Evolutionary conservation across 148 eudicot species (phyloP).

Genomic region (Hydrangea macrophylla): DNA sequence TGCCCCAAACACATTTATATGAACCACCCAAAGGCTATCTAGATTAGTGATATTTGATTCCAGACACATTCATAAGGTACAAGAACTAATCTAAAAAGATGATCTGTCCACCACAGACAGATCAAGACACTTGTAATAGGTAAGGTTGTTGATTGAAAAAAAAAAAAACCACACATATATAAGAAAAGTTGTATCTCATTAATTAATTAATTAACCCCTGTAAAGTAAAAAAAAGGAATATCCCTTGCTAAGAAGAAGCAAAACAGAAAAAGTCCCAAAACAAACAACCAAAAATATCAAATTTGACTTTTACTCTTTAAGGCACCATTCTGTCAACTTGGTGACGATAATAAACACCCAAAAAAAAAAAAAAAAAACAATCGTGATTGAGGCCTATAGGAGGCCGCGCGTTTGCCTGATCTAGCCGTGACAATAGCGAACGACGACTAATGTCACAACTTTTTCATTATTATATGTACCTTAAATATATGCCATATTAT

Average conservation of each 20-base stretch:
- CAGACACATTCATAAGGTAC: no score
- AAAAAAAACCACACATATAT: no score
- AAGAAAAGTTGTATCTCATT: no score
- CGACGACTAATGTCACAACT: conserved; percentile 16
- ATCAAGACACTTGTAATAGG: no score
- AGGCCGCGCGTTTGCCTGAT: conserved; percentile 1
- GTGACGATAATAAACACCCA: conserved; percentile 16
- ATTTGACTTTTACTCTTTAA: neutral
- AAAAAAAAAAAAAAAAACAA: conserved; percentile 5
- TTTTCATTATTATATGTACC: conserved; percentile 15
- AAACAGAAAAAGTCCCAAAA: conserved; percentile 29
- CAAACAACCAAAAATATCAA: conserved; percentile 26
- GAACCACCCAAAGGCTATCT: no score
- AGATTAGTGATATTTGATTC: no score
- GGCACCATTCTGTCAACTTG: conserved; percentile 22
- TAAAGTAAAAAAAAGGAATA: conserved; percentile 28
- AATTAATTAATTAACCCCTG: neutral
- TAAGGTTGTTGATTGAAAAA: neutral
- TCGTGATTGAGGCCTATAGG: conserved; percentile 22
- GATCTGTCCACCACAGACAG: no score
- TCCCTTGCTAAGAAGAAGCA: conserved; percentile 28
- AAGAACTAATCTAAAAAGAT: no score
- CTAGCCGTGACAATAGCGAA: conserved; percentile 25
- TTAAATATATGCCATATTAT: neutral
- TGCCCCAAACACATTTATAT: no score